These are phyloP conservation scores for Dysphania ambrosioides DNA, from an alignment of 148 eudicot species.

Conservation along the genomic window DNA sequence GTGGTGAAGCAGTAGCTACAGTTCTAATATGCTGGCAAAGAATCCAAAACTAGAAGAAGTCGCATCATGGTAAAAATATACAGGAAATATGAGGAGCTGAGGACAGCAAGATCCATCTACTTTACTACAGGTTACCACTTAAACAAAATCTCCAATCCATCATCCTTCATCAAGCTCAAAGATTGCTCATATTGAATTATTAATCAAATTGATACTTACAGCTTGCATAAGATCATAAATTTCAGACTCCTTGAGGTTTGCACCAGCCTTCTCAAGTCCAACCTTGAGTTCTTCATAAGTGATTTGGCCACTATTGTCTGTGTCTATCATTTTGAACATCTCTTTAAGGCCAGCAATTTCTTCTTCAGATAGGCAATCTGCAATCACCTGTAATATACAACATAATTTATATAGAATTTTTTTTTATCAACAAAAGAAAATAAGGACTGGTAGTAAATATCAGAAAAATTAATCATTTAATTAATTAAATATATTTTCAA, in stretches of 20 bases:
- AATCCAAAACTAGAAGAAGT: neutral
- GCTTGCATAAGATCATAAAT: slow-evolving; percentile 79
- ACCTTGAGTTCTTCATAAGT: slow-evolving; percentile 82
- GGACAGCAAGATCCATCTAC: neutral
- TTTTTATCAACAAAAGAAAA: neutral
- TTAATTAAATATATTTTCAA: no score
- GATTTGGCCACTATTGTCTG: slow-evolving; percentile 81
- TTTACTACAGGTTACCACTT: neutral
- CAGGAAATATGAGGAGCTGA: neutral
- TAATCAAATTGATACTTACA: slow-evolving; percentile 42
- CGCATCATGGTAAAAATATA: neutral
- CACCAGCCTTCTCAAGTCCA: slow-evolving; percentile 74
- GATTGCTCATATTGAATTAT: neutral
- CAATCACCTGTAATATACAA: slow-evolving; percentile 55
- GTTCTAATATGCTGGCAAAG: slow-evolving; percentile 1
- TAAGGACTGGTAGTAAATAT: neutral
- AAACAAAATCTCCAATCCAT: neutral
- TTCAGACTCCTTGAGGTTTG: slow-evolving; percentile 80
- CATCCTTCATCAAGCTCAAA: neutral
- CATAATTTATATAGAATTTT: neutral
- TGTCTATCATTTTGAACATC: slow-evolving; percentile 90
- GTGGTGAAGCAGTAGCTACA: neutral
- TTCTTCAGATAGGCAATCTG: slow-evolving; percentile 84
- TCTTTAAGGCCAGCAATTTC: slow-evolving; percentile 90
- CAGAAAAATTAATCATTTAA: no score